phyloP scores from a whole-genome alignment of 345 rosid species.

The Salix udensis region DNA sequence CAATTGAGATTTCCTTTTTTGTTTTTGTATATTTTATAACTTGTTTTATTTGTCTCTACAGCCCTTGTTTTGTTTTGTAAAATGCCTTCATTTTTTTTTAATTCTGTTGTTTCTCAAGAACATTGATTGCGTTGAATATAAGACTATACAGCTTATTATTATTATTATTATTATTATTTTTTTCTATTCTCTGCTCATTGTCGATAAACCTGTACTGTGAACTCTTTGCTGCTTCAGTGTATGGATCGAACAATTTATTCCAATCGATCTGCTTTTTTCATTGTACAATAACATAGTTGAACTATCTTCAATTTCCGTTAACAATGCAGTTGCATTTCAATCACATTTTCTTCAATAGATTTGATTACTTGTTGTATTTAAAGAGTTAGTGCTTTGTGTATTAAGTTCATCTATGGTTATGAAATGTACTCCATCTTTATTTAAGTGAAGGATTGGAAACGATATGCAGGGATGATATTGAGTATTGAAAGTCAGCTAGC shows the following conservation, averaged over 20 bases:
- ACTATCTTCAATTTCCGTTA: background rate
- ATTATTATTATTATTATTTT: background rate
- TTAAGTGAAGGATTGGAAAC: background rate
- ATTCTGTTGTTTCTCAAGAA: background rate
- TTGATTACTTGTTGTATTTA: background rate
- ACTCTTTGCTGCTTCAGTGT: background rate
- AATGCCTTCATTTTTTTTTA: background rate
- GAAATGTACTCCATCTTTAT: background rate
- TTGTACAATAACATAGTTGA: background rate
- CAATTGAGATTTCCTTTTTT: background rate
- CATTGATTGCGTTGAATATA: background rate
- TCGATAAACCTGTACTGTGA: background rate
- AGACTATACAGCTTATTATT: background rate
- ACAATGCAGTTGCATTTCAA: background rate
- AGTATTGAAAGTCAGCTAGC: background rate
- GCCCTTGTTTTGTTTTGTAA: background rate
- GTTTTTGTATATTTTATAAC: background rate
- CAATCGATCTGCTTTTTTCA: background rate
- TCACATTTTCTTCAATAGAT: background rate
- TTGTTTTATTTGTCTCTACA: background rate
- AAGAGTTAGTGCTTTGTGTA: background rate
- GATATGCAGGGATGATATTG: conserved; percentile 35
- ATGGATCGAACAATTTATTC: background rate
- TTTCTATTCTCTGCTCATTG: background rate
- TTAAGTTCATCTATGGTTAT: background rate